Base-by-base conservation (phyloP, 768 basidiomycete genomes). In the Asterophora parasitica region DNA sequence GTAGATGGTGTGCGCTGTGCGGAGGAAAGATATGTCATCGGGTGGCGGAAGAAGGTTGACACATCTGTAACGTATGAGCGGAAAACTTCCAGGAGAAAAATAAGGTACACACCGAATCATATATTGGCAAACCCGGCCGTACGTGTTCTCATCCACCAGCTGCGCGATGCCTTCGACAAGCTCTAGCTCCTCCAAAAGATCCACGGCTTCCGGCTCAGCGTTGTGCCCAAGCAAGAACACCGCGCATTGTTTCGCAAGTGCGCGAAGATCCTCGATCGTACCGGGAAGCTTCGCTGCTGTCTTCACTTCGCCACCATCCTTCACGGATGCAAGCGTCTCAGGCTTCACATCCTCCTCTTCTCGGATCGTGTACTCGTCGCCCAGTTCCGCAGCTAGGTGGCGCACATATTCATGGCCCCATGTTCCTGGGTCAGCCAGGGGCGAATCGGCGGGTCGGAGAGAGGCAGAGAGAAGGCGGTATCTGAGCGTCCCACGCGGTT, bases 331-430 rank as follows among this genome's bases (percentile, higher is more conserved):
- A 46, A 61, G 61, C 49, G 48, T 59, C 49, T 27, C 52, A 33
- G 42, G 54, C 43, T 53, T 44, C 17, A 40, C 51, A 46, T 65
- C 65, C 20, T 75, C 78, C 52, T 82, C 77, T 51, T 82, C 81
- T n/a, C 89, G 83, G 40, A 73, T 62, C 19, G 73, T 78, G 61
- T 85, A 98, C 62, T 98, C 96, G 62, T 97, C 91, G 5, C 93
- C 93, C 7, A 99, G 83, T 62, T 99, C 96, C 2, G 95, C 86
- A 9, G 96, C 91, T 38, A 99, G 79, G 63, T 99, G 95, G 28
- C 95, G 85, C 45, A 98, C 91, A 61, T 99, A 99, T 73, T 99
- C 96, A 63, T 99, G 94, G 3, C 96, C 96, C 96, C 96, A 99
- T 27, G 83, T 78, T n/a, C 95, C 94, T 0, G 96, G 94, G 55